A percentile compares a stretch with the other conserved stretches of the same genome.
phyloP scores from a whole-genome alignment of 2,329 filamentous ascomycete species.

The Elsinoe necatrix region DNA sequence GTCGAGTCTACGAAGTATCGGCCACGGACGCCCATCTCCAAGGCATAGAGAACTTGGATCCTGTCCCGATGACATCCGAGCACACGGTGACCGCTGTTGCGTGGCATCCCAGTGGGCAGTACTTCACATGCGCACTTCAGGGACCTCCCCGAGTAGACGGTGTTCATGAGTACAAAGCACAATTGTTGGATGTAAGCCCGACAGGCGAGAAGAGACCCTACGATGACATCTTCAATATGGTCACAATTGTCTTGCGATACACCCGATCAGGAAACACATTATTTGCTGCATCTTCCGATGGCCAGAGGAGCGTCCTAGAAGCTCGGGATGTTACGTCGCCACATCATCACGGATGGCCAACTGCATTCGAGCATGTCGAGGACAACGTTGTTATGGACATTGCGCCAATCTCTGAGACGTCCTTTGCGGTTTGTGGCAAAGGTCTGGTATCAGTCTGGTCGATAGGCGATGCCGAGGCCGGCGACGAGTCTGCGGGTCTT shows the following conservation, averaged over 20 bases:
- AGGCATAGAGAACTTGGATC: slow-evolving; percentile 21
- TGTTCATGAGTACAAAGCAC: slow-evolving; percentile 19
- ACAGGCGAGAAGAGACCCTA: slow-evolving; percentile 15
- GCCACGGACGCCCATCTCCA: background rate
- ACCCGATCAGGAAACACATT: slow-evolving; percentile 27
- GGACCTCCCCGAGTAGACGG: slow-evolving; percentile 18
- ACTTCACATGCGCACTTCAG: slow-evolving; percentile 26
- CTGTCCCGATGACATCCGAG: slow-evolving; percentile 22
- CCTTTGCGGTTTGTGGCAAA: slow-evolving; percentile 38
- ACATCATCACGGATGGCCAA: background rate
- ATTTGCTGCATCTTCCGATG: slow-evolving; percentile 24
- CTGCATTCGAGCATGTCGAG: slow-evolving; percentile 20
- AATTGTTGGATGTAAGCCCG: slow-evolving; percentile 22
- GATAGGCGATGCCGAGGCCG: background rate
- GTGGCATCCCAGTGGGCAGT: slow-evolving; percentile 30
- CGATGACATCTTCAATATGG: slow-evolving; percentile 18
- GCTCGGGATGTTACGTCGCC: slow-evolving; percentile 21
- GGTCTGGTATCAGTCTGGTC: slow-evolving; percentile 21
- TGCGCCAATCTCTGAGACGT: slow-evolving; percentile 36
- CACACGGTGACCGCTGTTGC: slow-evolving; percentile 27
- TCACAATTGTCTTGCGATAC: slow-evolving; percentile 27
- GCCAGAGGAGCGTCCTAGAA: slow-evolving; percentile 27
- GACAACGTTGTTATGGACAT: slow-evolving; percentile 37
- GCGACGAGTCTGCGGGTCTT: background rate
- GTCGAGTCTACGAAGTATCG: slow-evolving; percentile 25